A percentile compares a stretch with the other conserved stretches of the same genome.
These are phyloP conservation scores for Penicillium sp. DNA, from an alignment of 2,329 filamentous ascomycete genomes.

Conservation along the genomic window DNA sequence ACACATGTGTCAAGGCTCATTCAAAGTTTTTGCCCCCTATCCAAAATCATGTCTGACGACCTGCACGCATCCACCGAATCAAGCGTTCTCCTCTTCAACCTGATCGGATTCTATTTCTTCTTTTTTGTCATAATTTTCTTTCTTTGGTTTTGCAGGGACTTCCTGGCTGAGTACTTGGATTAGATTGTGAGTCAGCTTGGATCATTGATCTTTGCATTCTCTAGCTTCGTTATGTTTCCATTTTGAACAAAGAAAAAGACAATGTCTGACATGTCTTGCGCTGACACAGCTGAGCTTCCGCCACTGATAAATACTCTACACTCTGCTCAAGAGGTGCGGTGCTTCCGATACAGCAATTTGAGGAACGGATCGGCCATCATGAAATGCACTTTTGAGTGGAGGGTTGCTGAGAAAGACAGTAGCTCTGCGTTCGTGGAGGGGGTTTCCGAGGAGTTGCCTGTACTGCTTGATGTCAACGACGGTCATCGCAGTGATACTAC, in stretches of 20 bases:
- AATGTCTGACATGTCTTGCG: background rate
- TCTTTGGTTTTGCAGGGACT: background rate
- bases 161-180: background rate
- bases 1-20: background rate
- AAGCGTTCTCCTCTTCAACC: background rate
- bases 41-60: background rate
- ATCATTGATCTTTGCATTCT: background rate
- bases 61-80: background rate
- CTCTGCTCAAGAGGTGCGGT: background rate
- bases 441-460: background rate
- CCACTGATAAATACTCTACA: background rate
- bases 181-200: background rate
- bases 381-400: background rate
- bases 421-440: background rate
- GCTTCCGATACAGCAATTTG: background rate
- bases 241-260: background rate
- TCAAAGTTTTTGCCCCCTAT: background rate
- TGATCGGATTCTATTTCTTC: background rate
- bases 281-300: background rate
- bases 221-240: background rate
- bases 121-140: background rate
- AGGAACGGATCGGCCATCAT: background rate
- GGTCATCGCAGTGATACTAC: no score
- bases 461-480: background rate
- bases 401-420: background rate